Conservation (phyloP, 768 basidiomycete species). For the Suillus sp. region DNA sequence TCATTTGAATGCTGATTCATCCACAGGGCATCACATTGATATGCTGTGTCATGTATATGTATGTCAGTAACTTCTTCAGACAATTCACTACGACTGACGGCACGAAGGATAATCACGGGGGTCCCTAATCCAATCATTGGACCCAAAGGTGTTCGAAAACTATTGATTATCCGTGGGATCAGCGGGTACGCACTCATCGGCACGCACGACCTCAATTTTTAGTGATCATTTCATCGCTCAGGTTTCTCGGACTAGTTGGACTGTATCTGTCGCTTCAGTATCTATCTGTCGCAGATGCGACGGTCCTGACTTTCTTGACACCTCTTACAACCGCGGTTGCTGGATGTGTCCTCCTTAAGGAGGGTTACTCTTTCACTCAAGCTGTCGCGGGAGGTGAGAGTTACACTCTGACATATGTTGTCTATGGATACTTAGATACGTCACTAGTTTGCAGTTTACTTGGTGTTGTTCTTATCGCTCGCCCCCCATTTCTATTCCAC, state of each 20-base stretch:
- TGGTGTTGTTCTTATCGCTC: conserved; percentile 81
- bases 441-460: conserved; percentile 59
- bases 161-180: conserved; percentile 61
- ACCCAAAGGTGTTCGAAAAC: conserved; percentile 63
- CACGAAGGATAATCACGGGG: conserved; percentile 38
- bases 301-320: conserved; percentile 72
- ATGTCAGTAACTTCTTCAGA: conserved; percentile 15
- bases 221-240: background rate
- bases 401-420: background rate
- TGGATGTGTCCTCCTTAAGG: conserved; percentile 65
- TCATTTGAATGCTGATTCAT: conserved; percentile 3
- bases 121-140: conserved; percentile 65
- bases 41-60: conserved; percentile 57
- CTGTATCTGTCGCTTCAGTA: conserved; percentile 71
- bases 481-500: conserved; percentile 76
- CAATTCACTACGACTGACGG: background rate
- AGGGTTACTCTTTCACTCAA: conserved; percentile 56
- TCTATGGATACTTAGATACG: background rate
- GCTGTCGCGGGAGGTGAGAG: conserved; percentile 52
- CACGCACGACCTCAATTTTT: background rate
- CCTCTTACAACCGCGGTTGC: conserved; percentile 67
- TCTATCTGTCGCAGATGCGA: conserved; percentile 77
- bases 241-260: conserved; percentile 76
- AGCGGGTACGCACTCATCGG: conserved; percentile 47
- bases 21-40: conserved; percentile 53